Evolutionary conservation across 805 yeast genomes (phyloP).

Genomic region (Sungouiozyma intestinalis): DNA sequence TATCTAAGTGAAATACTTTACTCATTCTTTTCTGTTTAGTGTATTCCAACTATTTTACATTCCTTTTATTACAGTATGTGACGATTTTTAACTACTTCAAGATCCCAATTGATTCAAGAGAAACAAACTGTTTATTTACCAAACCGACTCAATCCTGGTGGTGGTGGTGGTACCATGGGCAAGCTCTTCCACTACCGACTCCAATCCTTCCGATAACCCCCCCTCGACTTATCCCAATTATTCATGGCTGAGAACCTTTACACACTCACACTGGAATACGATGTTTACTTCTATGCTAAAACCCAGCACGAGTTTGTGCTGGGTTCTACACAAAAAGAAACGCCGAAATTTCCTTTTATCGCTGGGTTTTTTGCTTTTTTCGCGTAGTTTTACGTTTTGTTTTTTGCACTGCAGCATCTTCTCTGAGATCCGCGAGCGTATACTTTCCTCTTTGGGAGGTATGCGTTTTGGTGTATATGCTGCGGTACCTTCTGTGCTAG

Average conservation of each 20-base stretch:
- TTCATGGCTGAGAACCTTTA: too few relatives aligned
- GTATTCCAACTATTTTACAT: constrained; percentile 14
- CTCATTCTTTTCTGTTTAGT: constrained; percentile 3
- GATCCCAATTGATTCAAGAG: not conserved
- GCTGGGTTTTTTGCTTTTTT: not conserved
- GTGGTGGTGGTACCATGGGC: too few relatives aligned
- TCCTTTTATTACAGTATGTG: constrained; percentile 7
- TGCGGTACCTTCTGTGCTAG: not conserved
- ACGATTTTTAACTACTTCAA: not conserved
- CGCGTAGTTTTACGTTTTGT: not conserved
- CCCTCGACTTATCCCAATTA: too few relatives aligned
- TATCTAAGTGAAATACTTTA: constrained; percentile 3
- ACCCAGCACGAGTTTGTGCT: too few relatives aligned
- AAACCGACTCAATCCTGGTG: too few relatives aligned
- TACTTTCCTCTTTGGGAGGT: not conserved
- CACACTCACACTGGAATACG: too few relatives aligned
- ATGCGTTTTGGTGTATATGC: not conserved
- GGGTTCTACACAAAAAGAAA: too few relatives aligned
- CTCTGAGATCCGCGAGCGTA: not conserved
- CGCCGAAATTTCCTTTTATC: not conserved
- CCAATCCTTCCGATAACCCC: too few relatives aligned
- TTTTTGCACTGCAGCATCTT: not conserved
- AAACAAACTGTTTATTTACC: not conserved
- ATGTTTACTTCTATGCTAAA: too few relatives aligned
- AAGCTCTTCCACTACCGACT: too few relatives aligned